Evolutionary conservation across 2,329 filamentous ascomycete genomes (phyloP).

Genomic region (Trichoderma guizhouense): DNA sequence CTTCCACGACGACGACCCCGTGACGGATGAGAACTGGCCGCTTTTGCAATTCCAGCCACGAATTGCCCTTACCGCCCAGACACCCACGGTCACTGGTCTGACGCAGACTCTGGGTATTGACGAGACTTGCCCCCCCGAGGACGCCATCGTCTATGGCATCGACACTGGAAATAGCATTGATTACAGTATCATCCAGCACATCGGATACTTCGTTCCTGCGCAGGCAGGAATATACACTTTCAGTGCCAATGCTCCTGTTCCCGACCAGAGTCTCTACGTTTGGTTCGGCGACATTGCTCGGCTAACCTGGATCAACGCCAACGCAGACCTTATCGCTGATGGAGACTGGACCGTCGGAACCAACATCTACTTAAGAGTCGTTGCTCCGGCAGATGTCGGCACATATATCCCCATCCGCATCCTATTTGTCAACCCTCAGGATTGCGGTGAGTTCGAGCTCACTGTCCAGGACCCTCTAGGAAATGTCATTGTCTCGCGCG

Average conservation of each 20-base stretch:
- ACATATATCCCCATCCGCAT: constrained; percentile 8
- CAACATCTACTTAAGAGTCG: background rate
- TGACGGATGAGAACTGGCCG: background rate
- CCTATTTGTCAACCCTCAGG: constrained; percentile 2
- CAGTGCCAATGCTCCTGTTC: background rate
- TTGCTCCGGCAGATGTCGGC: background rate
- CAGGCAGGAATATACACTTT: background rate
- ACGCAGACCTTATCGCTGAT: background rate
- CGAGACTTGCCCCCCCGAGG: background rate
- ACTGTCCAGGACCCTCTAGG: background rate
- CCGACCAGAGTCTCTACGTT: background rate
- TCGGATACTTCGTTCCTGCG: background rate
- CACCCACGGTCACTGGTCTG: background rate
- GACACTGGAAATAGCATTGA: background rate
- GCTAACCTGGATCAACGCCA: background rate
- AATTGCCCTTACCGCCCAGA: background rate
- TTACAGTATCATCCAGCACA: constrained; percentile 5
- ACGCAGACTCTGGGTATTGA: background rate
- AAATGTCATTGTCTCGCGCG: background rate
- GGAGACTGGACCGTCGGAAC: background rate
- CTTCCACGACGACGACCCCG: background rate
- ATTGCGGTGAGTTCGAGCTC: constrained; percentile 1
- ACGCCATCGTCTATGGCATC: background rate
- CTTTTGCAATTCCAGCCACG: background rate
- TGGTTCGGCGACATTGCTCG: background rate